These are phyloP conservation scores for Lipomyces chichibuensis DNA, from an alignment of 805 yeast species.

Conservation along the genomic window DNA sequence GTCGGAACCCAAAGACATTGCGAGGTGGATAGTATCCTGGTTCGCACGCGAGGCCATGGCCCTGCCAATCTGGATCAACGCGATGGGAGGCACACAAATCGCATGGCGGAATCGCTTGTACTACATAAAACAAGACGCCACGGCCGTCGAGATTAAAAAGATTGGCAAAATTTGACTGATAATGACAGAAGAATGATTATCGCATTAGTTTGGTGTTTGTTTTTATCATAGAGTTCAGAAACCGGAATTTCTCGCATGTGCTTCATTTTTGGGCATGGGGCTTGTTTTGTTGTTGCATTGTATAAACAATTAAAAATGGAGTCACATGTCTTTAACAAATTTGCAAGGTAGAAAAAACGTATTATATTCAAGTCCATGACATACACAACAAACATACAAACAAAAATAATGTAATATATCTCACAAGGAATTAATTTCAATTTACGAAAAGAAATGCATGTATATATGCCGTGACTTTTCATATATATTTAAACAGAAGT, in stretches of 20 bases:
- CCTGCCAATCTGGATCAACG: constrained; percentile 79
- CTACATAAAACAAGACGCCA: constrained; percentile 67
- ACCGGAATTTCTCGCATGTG: too few species aligned
- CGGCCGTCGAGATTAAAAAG: constrained; percentile 62
- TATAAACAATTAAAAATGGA: not conserved
- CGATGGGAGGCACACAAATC: constrained; percentile 69
- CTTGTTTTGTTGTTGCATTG: not conserved
- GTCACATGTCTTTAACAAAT: not conserved
- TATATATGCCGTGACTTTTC: not conserved
- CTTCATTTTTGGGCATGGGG: not conserved
- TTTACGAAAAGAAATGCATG: not conserved
- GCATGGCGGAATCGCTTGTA: constrained; percentile 78
- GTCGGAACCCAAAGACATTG: constrained; percentile 35
- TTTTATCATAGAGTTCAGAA: not conserved
- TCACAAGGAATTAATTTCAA: not conserved
- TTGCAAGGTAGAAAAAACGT: not conserved
- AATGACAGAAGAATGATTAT: not conserved
- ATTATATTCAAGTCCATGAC: not conserved
- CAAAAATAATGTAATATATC: not conserved
- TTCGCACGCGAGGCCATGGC: constrained; percentile 70
- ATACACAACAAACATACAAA: not conserved
- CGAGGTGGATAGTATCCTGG: constrained; percentile 58
- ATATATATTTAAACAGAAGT: not conserved
- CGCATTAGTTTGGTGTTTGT: not conserved
- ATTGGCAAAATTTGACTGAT: not conserved